Evolutionary conservation across 257 asterid species (phyloP).

Genomic region (Salvia splendens): DNA sequence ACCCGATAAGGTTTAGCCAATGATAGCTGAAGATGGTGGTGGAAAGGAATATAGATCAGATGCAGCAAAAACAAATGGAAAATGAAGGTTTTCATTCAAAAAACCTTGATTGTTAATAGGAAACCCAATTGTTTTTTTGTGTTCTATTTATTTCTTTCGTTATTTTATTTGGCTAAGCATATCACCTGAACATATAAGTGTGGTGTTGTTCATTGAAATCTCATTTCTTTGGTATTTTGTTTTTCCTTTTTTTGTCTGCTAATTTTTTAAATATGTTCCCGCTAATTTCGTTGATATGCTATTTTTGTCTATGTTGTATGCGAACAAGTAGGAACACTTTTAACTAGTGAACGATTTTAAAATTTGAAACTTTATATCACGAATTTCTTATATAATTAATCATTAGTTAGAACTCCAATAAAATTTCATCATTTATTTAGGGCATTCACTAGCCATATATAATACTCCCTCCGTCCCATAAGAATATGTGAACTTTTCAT

Average conservation of each 20-base stretch:
- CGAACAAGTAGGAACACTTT: slow-evolving; percentile 19
- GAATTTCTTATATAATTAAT: background rate
- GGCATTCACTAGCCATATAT: no score
- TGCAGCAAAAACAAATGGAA: background rate
- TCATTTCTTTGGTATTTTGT: slow-evolving; percentile 30
- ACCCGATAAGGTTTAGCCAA: slow-evolving; percentile 28
- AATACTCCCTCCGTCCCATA: no score
- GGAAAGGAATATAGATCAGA: background rate
- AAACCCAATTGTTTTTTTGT: no score
- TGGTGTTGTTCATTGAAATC: slow-evolving; percentile 41
- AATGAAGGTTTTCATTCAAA: background rate
- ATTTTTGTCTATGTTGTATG: slow-evolving; percentile 7
- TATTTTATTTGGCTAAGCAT: no score
- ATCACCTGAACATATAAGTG: no score
- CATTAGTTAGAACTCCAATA: background rate
- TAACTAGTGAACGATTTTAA: background rate
- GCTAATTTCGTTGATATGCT: slow-evolving; percentile 32
- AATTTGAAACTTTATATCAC: background rate
- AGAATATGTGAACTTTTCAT: no score
- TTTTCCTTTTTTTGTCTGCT: background rate
- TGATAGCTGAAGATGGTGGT: slow-evolving; percentile 10
- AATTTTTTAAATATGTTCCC: slow-evolving; percentile 33
- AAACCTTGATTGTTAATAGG: no score
- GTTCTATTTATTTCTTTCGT: no score
- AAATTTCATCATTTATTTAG: no score